Conservation (phyloP, 805 yeast species). For the Priceomyces melissophilus region DNA sequence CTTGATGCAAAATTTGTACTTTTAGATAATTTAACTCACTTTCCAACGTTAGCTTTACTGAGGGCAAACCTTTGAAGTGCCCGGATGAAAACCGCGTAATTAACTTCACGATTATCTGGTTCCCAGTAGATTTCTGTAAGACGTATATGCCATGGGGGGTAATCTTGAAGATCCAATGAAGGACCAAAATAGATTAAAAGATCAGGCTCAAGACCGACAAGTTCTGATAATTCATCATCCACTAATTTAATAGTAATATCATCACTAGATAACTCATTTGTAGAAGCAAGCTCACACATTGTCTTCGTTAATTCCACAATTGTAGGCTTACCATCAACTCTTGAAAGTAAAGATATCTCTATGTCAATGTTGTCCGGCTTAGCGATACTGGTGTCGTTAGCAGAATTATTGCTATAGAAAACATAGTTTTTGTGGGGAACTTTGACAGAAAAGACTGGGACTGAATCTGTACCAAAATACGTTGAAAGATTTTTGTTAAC, state of each 20-base stretch:
- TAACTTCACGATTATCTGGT: constrained; percentile 75
- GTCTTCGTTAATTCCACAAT: constrained; percentile 85
- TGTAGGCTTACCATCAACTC: constrained; percentile 84
- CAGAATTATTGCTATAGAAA: constrained; percentile 37
- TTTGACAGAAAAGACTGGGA: constrained; percentile 60
- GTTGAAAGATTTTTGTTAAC: constrained; percentile 56
- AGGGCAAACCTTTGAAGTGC: constrained; percentile 72
- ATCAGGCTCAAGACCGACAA: constrained; percentile 93
- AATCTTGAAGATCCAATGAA: constrained; percentile 84
- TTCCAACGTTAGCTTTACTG: constrained; percentile 87
- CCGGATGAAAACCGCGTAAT: constrained; percentile 78
- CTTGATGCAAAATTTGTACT: too few relatives aligned
- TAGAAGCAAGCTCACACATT: constrained; percentile 69
- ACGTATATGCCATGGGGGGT: constrained; percentile 97
- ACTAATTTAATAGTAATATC: constrained; percentile 75
- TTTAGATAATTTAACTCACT: constrained; percentile 32
- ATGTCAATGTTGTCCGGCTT: constrained; percentile 44
- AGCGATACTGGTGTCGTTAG: constrained; percentile 25
- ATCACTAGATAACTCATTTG: constrained; percentile 54
- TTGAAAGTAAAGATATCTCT: constrained; percentile 63
- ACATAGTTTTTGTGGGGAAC: constrained; percentile 64
- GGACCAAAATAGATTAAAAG: constrained; percentile 82
- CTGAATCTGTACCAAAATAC: constrained; percentile 69
- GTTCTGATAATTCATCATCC: constrained; percentile 66
- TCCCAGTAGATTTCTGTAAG: constrained; percentile 90